Evolutionary conservation across 805 yeast species (phyloP), one percentile per base, ranked within the genome.

Genomic region (Barnettozyma vustinii): DNA sequence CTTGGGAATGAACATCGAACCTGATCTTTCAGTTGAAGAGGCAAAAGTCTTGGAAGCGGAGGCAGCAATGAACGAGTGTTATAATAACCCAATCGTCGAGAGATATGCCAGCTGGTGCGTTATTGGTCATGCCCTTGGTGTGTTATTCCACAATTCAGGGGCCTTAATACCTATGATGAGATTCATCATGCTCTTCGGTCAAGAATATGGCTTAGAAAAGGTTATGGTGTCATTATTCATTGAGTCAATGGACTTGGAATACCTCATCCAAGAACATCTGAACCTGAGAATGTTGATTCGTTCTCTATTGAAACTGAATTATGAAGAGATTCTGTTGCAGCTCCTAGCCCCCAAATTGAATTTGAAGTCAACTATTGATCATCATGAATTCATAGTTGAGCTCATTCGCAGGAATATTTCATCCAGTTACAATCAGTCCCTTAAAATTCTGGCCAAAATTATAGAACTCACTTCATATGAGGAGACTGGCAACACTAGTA

Each of bases 51-150:
- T 36, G 19, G 39, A 47, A 13, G 47, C 44, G 12, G 40, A 51
- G 16, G 23, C 35, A 16, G 39, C n/a, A 12, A 16, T 50, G 4
- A 5, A 12, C 3, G 42, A 45, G 1, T 40, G 54, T 43, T 54
- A 54, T 36, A 56, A 55, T 1, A n/a, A 44, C 18, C 41, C 41
- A 2, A 32, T 44, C 9, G 32, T 45, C 4, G 30, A 18, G 3
- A 13, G 30, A 9, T 50, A 44, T 23, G 42, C 50, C 13, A 48
- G 48, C 3, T 53, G 52, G 51, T 46, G 53, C 1, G 48, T 53
- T 47, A 27, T 50, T 33, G 58, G 59, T 1, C 57, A 56, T 20
- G 47, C 51, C 8, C 36, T 56, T 16, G 58, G 58, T 3, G 33
- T 45, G 4, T 2, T 51, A 10, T 42, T 54, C 20, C 16, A 41